Evolutionary conservation across 441 rosid species (phyloP).

Genomic region (Hura crepitans): DNA sequence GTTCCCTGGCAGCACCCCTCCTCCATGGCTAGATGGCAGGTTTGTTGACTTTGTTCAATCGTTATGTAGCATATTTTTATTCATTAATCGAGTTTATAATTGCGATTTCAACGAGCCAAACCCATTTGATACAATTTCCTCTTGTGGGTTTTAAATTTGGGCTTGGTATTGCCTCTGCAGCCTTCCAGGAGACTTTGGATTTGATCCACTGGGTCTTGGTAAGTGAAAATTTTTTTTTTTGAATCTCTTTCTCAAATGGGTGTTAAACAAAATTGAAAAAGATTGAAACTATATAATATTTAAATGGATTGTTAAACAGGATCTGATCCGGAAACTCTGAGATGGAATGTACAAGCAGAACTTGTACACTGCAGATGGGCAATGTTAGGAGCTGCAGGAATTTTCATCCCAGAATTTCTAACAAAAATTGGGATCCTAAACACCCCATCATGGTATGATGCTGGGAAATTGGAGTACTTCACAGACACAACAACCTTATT

Average conservation of each 20-base stretch:
- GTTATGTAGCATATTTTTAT: too few relatives aligned
- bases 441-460: conserved; percentile 94
- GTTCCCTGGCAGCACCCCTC: conserved; percentile 99
- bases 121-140: not conserved
- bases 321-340: conserved; percentile 84
- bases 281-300: not conserved
- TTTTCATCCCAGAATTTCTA: conserved; percentile 86
- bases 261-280: too few relatives aligned
- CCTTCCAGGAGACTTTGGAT: conserved; percentile 94
- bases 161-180: conserved; percentile 32
- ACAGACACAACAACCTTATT: conserved; percentile 92
- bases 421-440: conserved; percentile 81
- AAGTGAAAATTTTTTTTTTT: conserved; percentile 19
- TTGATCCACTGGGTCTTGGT: conserved; percentile 95
- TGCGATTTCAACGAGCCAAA: too few relatives aligned
- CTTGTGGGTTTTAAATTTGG: not conserved
- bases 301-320: conserved; percentile 33
- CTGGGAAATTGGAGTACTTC: conserved; percentile 82
- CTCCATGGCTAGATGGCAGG: conserved; percentile 95
- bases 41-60: conserved; percentile 5
- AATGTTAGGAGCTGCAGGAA: conserved; percentile 93
- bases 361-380: conserved; percentile 97
- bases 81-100: too few relatives aligned
- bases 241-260: too few relatives aligned
- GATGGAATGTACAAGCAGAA: conserved; percentile 88